Base-by-base conservation (phyloP, 2,329 filamentous ascomycete genomes). In the Alternaria tenuissima region DNA sequence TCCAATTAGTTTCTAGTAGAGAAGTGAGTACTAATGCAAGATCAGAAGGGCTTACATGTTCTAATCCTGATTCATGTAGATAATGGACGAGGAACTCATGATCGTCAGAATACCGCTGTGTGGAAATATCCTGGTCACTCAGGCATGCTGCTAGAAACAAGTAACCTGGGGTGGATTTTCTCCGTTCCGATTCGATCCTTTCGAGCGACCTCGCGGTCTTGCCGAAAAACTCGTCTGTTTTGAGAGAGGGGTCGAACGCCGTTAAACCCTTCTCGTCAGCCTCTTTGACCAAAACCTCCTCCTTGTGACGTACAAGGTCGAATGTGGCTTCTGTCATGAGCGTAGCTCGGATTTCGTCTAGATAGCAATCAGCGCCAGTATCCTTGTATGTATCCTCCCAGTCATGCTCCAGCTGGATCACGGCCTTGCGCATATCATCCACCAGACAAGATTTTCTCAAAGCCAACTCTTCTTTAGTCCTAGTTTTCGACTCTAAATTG, bases 261-360 rank as follows among this genome's bases (percentile, higher is more conserved):
- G 34, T 22, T 7, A 52, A 20, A 2, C 34, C 48, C 26, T 52
- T 28, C 34, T 28, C 48, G 12, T 39, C 12, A 20, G 34, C 34
- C 18, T 28, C 48, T 39, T 20, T 3, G 2, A n/a, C 46, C 30
- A 48, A n/a, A 28, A 1, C 20, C 14, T 48, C 36, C 34, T 52
- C 48, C 6, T 20, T 26, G 34, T 28, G 48, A n/a, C 48, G 34
- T 38, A 52, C 14, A 12, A 52, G 34, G 1, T 39, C 22, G 16
- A 52, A 28, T 22, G 34, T 34, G 24, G 48, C 48, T 52, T 52
- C 48, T 9, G 48, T 52, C 34, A 52, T 52, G 32, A 52, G 48
- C 12, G 34, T 39, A 20, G 32, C 24, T 39, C 48, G 36, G 9
- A 12, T 11, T 22, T 52, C 48, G 5, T 52, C 48, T 14, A 52